phyloP scores from a whole-genome alignment of 257 asterid genomes.

The Nicotiana knightiana region DNA sequence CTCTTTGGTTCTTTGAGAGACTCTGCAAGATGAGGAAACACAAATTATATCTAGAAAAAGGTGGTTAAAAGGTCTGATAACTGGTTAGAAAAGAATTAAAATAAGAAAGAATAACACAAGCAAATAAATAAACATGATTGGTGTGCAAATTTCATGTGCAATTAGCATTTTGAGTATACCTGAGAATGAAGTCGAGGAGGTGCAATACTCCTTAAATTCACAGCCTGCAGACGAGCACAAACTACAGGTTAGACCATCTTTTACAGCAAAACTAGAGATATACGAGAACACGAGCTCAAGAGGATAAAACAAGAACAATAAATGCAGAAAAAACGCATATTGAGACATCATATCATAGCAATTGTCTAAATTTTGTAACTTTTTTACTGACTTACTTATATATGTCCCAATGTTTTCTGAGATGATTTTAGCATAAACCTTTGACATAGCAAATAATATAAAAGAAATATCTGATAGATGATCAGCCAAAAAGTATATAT shows the following conservation, averaged over 20 bases:
- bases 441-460: not conserved
- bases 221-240: slow-evolving; percentile 54
- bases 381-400: not conserved
- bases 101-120: not conserved
- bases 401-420: not conserved
- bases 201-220: slow-evolving; percentile 53
- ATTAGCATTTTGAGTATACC: slow-evolving; percentile 31
- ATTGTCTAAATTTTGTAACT: not conserved
- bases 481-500: not conserved
- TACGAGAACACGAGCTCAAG: not conserved
- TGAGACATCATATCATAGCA: not conserved
- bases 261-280: not conserved
- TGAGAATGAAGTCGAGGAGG: slow-evolving; percentile 53
- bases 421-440: not conserved
- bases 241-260: slow-evolving; percentile 11
- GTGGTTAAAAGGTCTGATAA: not conserved
- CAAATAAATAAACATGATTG: not conserved
- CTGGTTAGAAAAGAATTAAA: not conserved
- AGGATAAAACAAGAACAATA: not conserved
- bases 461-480: not conserved
- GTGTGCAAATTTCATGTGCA: not conserved
- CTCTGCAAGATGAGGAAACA: slow-evolving; percentile 38
- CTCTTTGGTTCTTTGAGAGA: slow-evolving; percentile 57
- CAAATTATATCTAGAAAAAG: slow-evolving; percentile 4
- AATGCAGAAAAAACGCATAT: not conserved